A percentile compares a stretch with the other conserved stretches of the same genome.
phyloP scores from a whole-genome alignment of 2,329 filamentous ascomycete species.

The Plectosphaerella plurivora region DNA sequence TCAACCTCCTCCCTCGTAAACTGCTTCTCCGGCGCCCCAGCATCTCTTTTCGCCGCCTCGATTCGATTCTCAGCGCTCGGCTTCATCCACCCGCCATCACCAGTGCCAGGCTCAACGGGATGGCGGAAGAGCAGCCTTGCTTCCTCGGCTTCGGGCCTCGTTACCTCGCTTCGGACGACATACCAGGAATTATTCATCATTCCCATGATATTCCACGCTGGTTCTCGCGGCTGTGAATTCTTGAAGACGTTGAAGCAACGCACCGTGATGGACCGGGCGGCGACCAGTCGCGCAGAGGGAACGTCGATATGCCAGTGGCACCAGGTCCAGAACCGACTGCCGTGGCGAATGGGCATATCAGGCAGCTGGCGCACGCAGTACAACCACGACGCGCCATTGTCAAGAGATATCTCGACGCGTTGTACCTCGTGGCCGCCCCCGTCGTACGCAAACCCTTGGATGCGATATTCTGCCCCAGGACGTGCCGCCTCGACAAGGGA shows the following conservation, averaged over 20 bases:
- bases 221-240: conserved; percentile 41
- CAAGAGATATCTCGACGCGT: conserved; percentile 42
- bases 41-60: conserved; percentile 35
- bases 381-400: conserved; percentile 38
- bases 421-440: conserved; percentile 45
- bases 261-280: conserved; percentile 36
- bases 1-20: conserved; percentile 50
- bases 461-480: conserved; percentile 33
- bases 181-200: conserved; percentile 54
- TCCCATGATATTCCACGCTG: conserved; percentile 43
- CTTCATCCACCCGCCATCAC: conserved; percentile 47
- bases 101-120: conserved; percentile 36
- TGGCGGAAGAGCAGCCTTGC: conserved; percentile 36
- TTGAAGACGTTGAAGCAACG: conserved; percentile 45
- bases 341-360: conserved; percentile 42
- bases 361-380: conserved; percentile 32
- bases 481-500: conserved; percentile 25
- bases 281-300: conserved; percentile 34
- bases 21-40: conserved; percentile 39
- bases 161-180: conserved; percentile 32
- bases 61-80: conserved; percentile 38
- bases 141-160: conserved; percentile 15
- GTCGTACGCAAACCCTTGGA: conserved; percentile 43
- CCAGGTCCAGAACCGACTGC: conserved; percentile 51
- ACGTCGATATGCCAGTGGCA: conserved; percentile 47